phyloP scores from a whole-genome alignment of 305 asterid species.

The Petunia hybrid region DNA sequence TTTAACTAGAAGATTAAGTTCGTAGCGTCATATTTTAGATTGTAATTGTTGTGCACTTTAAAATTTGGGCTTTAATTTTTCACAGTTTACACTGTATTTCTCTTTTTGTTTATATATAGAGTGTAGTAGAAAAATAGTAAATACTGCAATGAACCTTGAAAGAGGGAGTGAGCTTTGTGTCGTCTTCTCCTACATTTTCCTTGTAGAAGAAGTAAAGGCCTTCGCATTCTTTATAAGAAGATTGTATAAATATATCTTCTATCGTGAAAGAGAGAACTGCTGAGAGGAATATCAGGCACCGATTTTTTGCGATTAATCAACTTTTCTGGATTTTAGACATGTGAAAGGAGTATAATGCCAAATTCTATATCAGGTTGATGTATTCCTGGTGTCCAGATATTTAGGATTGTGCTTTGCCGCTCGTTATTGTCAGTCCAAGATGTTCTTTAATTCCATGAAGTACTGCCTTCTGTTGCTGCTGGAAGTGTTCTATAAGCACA shows the following conservation, averaged over 20 bases:
- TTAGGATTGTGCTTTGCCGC: no score
- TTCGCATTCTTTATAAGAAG: not conserved
- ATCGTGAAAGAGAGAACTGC: no score
- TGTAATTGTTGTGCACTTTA: not conserved
- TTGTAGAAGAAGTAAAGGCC: not conserved
- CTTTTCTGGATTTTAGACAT: no score
- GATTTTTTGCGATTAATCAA: no score
- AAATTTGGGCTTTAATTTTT: conserved; percentile 9
- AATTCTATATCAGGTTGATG: no score
- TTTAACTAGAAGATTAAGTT: not conserved
- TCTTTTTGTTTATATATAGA: not conserved
- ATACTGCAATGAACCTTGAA: not conserved
- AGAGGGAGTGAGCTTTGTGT: not conserved
- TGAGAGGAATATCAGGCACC: no score
- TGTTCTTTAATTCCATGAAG: not conserved
- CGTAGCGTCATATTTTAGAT: not conserved
- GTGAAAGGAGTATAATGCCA: no score
- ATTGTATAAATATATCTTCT: no score
- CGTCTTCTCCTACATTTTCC: not conserved
- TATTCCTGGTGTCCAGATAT: no score
- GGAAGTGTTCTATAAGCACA: not conserved
- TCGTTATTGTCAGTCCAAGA: no score
- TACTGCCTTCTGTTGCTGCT: conserved; percentile 1
- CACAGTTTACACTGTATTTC: no score
- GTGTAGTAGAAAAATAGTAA: not conserved